These are phyloP conservation scores for Wickerhamomyces rabaulensis DNA, from an alignment of 805 yeast genomes.

Conservation along the genomic window DNA sequence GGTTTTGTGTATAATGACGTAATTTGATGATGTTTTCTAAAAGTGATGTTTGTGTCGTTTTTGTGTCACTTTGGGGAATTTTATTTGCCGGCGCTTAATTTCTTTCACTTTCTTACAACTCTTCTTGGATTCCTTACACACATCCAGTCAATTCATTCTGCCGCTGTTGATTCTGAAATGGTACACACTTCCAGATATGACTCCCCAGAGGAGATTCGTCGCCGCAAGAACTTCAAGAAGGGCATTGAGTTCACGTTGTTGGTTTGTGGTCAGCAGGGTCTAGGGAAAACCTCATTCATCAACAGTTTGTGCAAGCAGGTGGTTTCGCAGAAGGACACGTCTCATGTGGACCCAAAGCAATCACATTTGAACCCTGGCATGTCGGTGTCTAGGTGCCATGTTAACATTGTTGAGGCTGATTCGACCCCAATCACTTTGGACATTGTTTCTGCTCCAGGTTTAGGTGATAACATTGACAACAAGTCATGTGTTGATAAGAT, in stretches of 20 bases:
- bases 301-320: slow-evolving; percentile 57
- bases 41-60: not conserved
- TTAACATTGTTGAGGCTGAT: slow-evolving; percentile 53
- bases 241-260: slow-evolving; percentile 61
- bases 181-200: not conserved
- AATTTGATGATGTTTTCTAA: not conserved
- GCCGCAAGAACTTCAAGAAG: slow-evolving; percentile 58
- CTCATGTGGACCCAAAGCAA: slow-evolving; percentile 24
- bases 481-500: slow-evolving; percentile 43
- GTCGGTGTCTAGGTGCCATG: slow-evolving; percentile 43
- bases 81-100: not conserved
- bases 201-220: slow-evolving; percentile 38
- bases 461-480: slow-evolving; percentile 73
- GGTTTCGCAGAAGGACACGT: slow-evolving; percentile 28
- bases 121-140: too few relatives aligned
- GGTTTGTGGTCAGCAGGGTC: slow-evolving; percentile 68
- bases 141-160: not conserved
- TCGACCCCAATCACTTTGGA: slow-evolving; percentile 48
- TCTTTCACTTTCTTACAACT: not conserved
- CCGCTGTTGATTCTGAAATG: not conserved
- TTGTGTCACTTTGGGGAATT: not conserved
- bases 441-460: slow-evolving; percentile 68
- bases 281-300: slow-evolving; percentile 71
- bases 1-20: not conserved
- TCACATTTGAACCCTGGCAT: slow-evolving; percentile 33